Percentiles rank a stretch among this genome's conserved stretches.
Conservation (phyloP, 805 yeast species). For the Saturnispora serradocipensis region DNA sequence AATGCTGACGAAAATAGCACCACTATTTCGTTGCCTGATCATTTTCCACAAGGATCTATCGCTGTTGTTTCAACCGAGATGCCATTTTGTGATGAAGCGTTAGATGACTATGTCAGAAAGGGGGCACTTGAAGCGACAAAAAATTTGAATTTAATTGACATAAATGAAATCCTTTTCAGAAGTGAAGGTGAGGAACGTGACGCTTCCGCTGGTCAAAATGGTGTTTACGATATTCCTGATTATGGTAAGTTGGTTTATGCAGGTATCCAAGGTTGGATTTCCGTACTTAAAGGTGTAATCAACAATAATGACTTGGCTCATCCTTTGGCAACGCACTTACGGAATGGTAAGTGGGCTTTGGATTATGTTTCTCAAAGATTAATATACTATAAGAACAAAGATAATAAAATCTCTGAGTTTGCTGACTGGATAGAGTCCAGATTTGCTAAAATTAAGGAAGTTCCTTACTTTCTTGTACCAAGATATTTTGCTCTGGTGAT, state of each 20-base stretch:
- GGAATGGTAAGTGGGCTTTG: constrained; percentile 84
- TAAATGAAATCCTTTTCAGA: constrained; percentile 66
- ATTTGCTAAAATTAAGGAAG: constrained; percentile 47
- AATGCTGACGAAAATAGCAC: constrained; percentile 37
- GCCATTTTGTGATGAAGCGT: constrained; percentile 50
- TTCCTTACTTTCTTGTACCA: constrained; percentile 79
- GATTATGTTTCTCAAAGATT: constrained; percentile 64
- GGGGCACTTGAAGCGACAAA: constrained; percentile 73
- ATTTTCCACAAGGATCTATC: constrained; percentile 86
- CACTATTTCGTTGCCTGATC: constrained; percentile 45
- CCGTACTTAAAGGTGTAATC: constrained; percentile 55
- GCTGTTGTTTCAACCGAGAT: constrained; percentile 70
- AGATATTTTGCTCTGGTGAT: constrained; percentile 78
- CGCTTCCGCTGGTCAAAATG: constrained; percentile 58
- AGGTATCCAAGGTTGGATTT: constrained; percentile 89
- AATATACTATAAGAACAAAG: constrained; percentile 36
- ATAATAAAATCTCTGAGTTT: constrained; percentile 44
- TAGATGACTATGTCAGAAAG: constrained; percentile 58
- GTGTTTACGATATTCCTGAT: constrained; percentile 67
- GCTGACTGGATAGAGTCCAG: constrained; percentile 63
- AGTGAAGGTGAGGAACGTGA: constrained; percentile 88
- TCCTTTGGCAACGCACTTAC: constrained; percentile 69
- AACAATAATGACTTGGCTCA: constrained; percentile 71
- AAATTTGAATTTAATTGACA: constrained; percentile 52
- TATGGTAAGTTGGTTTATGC: constrained; percentile 73